Evolutionary conservation across 257 asterid species (phyloP).

Genomic region (Eucommia ulmoides): DNA sequence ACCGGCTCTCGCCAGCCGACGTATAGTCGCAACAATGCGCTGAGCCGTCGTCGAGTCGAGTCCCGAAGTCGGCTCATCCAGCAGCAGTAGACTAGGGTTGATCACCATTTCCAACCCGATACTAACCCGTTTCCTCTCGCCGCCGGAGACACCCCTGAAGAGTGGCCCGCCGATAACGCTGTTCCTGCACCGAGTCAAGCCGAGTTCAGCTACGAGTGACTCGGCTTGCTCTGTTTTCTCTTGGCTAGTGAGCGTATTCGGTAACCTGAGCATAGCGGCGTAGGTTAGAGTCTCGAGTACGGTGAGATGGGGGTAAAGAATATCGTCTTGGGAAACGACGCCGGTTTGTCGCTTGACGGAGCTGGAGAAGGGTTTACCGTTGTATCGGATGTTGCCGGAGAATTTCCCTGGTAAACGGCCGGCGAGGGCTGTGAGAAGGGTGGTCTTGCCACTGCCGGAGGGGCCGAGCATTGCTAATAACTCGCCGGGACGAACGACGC

Average conservation of each 20-base stretch:
- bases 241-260: conserved; percentile 23
- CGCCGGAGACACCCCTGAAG: conserved; percentile 70
- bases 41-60: conserved; percentile 84
- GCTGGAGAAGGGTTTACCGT: conserved; percentile 41
- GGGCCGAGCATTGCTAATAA: conserved; percentile 87
- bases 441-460: conserved; percentile 90
- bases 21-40: conserved; percentile 40
- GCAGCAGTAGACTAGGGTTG: conserved; percentile 62
- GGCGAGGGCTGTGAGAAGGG: conserved; percentile 60
- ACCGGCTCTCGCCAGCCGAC: conserved; percentile 54
- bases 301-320: conserved; percentile 66
- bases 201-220: conserved; percentile 38
- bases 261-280: conserved; percentile 58
- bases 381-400: conserved; percentile 54
- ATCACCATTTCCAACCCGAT: conserved; percentile 86
- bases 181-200: conserved; percentile 51
- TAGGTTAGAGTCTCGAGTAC: conserved; percentile 66
- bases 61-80: conserved; percentile 91
- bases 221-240: conserved; percentile 64
- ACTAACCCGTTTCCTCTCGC: conserved; percentile 76
- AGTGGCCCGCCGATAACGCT: conserved; percentile 50
- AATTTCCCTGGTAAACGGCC: conserved; percentile 53
- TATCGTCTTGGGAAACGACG: conserved; percentile 78
- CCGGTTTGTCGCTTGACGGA: conserved; percentile 43
- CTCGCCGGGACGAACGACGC: conserved; percentile 66